phyloP scores from a whole-genome alignment of 2,329 filamentous ascomycete species.

The Calonectria hawksworthii region DNA sequence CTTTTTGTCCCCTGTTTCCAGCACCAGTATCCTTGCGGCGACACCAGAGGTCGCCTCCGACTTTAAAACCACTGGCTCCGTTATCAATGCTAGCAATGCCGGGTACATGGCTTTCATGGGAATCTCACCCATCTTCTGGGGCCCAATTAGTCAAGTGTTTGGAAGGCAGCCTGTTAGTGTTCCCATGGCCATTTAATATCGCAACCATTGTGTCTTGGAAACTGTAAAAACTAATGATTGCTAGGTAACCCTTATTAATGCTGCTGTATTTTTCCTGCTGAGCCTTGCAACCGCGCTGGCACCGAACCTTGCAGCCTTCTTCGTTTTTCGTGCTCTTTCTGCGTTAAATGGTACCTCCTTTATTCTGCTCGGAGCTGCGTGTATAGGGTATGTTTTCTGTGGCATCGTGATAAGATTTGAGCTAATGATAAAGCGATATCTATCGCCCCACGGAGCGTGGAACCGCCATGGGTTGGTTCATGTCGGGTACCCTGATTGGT shows the following conservation, averaged over 20 bases:
- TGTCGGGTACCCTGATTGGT: slow-evolving; percentile 79
- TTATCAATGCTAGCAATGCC: slow-evolving; percentile 83
- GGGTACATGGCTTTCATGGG: slow-evolving; percentile 83
- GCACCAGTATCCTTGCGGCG: slow-evolving; percentile 80
- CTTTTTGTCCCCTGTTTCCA: slow-evolving; percentile 82
- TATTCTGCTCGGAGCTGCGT: slow-evolving; percentile 78
- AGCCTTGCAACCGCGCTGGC: slow-evolving; percentile 81
- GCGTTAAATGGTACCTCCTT: slow-evolving; percentile 84
- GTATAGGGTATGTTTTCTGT: slow-evolving; percentile 68
- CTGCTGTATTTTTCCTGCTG: slow-evolving; percentile 75
- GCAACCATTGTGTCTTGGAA: neutral
- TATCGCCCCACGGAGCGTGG: slow-evolving; percentile 77
- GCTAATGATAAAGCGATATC: slow-evolving; percentile 61
- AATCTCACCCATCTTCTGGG: slow-evolving; percentile 77
- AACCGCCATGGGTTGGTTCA: slow-evolving; percentile 81
- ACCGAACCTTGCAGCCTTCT: slow-evolving; percentile 79
- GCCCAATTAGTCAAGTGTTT: slow-evolving; percentile 77
- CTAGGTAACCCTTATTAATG: slow-evolving; percentile 65
- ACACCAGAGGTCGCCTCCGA: slow-evolving; percentile 79
- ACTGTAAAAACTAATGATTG: neutral
- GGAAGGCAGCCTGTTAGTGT: slow-evolving; percentile 68
- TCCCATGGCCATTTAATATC: neutral
- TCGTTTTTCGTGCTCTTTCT: slow-evolving; percentile 80
- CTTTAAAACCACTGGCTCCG: slow-evolving; percentile 74
- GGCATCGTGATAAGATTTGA: neutral